Conservation (phyloP, 140 eudicot species). For the Anethum foeniculum region DNA sequence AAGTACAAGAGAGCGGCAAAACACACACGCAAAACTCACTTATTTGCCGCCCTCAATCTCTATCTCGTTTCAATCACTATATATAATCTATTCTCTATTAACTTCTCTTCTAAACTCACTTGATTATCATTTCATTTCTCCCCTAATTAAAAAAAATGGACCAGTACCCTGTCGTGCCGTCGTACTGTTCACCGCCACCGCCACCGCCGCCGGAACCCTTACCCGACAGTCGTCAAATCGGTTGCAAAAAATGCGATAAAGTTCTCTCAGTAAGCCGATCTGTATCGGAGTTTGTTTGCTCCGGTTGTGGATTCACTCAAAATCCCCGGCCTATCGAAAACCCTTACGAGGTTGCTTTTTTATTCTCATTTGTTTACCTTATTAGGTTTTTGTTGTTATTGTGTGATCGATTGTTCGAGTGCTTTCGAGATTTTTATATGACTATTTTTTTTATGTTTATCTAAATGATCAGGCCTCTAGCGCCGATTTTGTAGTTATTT, state of each 20-base stretch:
- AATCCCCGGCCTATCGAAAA: slow-evolving; percentile 22
- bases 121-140: not conserved
- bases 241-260: not conserved
- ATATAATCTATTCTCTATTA: not conserved
- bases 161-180: not conserved
- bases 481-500: too few species aligned
- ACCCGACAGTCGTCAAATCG: not conserved
- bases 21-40: not conserved
- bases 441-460: too few species aligned
- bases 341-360: not conserved
- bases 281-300: slow-evolving; percentile 61
- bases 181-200: not conserved
- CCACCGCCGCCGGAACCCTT: slow-evolving; percentile 2
- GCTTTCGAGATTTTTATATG: too few species aligned
- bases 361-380: not conserved
- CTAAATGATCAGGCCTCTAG: too few species aligned
- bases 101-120: not conserved
- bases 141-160: not conserved
- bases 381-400: too few species aligned
- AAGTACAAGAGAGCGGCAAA: not conserved
- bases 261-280: not conserved
- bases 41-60: not conserved
- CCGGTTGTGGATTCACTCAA: slow-evolving; percentile 73
- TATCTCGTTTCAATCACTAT: not conserved
- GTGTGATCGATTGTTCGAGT: too few species aligned